phyloP scores from a whole-genome alignment of 768 basidiomycete species.

The Lactarius quietus region DNA sequence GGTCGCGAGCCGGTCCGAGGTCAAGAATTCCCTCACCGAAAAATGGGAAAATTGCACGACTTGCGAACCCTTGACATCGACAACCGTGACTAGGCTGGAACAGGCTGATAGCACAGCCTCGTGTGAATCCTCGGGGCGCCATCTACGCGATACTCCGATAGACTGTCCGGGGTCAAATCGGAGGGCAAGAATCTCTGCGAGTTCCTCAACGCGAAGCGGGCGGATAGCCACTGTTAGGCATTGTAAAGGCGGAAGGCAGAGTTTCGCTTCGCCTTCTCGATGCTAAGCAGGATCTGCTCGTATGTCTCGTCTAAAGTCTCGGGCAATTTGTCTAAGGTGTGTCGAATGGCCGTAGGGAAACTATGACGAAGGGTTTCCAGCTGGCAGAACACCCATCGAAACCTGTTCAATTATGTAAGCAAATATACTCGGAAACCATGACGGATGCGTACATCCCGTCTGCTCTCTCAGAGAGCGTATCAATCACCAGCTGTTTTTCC shows the following conservation, averaged over 20 bases:
- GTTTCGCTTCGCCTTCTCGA: background rate
- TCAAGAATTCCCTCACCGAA: background rate
- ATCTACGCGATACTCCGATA: background rate
- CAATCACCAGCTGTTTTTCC: background rate
- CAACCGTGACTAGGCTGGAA: background rate
- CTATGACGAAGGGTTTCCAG: background rate
- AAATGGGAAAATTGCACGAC: background rate
- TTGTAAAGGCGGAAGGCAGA: background rate
- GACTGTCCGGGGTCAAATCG: background rate
- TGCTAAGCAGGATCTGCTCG: background rate
- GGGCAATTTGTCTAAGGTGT: background rate
- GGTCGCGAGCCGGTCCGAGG: background rate
- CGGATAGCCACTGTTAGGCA: background rate
- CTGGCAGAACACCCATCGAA: background rate
- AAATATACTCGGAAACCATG: too few relatives aligned
- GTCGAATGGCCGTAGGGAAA: background rate
- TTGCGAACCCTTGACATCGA: background rate
- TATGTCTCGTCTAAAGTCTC: background rate
- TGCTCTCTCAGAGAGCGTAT: background rate
- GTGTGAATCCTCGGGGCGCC: slow-evolving; percentile 4
- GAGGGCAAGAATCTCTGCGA: slow-evolving; percentile 2
- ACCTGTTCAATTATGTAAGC: background rate
- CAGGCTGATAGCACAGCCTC: background rate
- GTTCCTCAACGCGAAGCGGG: background rate
- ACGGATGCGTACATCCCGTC: background rate